A percentile compares a stretch with the other conserved stretches of the same genome.
Evolutionary conservation across 345 rosid species (phyloP).

Genomic region (Xanthoceras sorbifolium): DNA sequence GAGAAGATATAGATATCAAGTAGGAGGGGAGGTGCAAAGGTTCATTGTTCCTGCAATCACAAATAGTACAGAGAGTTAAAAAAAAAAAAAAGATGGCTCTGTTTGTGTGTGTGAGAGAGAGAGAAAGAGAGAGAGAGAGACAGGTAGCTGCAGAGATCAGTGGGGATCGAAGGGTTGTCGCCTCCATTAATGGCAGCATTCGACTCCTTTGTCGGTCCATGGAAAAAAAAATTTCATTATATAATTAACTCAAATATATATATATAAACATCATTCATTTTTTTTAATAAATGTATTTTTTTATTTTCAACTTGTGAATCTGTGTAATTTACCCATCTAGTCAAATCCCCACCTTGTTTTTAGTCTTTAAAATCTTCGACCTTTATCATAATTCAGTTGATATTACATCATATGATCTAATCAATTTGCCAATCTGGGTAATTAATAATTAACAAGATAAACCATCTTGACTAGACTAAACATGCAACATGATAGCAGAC

Average conservation of each 20-base stretch:
- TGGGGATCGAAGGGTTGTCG: conserved; percentile 79
- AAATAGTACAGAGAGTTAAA: conserved; percentile 20
- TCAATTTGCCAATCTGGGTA: conserved; percentile 52
- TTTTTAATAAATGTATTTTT: neutral
- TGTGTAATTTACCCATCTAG: conserved; percentile 21
- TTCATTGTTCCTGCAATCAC: conserved; percentile 44
- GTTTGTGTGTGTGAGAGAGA: no score
- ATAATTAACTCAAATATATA: neutral
- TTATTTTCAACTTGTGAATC: neutral
- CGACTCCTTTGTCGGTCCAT: conserved; percentile 74
- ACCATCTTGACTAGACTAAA: conserved; percentile 55
- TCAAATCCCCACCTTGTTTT: conserved; percentile 21
- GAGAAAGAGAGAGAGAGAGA: conserved; percentile 42
- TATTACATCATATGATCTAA: conserved; percentile 35
- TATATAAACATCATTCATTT: neutral
- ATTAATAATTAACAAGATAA: conserved; percentile 43
- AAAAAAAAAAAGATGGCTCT: conserved; percentile 2
- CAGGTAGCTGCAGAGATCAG: conserved; percentile 61
- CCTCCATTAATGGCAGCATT: conserved; percentile 79
- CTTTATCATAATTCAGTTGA: conserved; percentile 17
- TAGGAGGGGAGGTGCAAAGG: conserved; percentile 31
- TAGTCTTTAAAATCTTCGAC: neutral
- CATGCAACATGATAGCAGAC: conserved; percentile 51
- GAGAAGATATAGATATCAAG: neutral
- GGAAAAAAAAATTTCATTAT: conserved; percentile 9